These are phyloP conservation scores for Deakozyma indianensis DNA, from an alignment of 805 yeast genomes.

Conservation along the genomic window DNA sequence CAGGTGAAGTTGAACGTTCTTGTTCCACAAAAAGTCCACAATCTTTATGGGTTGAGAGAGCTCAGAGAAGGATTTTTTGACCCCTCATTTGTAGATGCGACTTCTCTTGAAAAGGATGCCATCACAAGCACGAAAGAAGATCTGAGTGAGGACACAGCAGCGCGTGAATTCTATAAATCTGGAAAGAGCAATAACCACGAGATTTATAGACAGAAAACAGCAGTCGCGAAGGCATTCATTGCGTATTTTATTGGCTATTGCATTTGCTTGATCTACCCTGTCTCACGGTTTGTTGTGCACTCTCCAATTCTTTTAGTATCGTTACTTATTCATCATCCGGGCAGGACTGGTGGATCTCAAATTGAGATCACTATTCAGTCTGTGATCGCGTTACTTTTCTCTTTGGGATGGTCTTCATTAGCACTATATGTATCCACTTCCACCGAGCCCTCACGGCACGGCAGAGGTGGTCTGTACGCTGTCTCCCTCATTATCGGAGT, in stretches of 20 bases:
- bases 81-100: background rate
- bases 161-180: background rate
- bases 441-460: background rate
- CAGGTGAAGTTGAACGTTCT: background rate
- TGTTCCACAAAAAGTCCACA: background rate
- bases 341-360: background rate
- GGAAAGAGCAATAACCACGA: background rate
- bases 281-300: background rate
- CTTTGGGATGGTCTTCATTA: background rate
- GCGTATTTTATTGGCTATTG: background rate
- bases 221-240: background rate
- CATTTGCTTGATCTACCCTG: background rate
- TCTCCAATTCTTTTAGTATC: background rate
- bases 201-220: background rate
- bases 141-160: background rate
- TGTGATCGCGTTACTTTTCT: background rate
- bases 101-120: background rate
- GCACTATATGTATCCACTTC: background rate
- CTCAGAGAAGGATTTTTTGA: background rate
- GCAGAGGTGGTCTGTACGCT: constrained; percentile 1
- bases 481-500: background rate
- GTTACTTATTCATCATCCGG: background rate
- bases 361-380: background rate
- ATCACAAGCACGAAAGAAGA: background rate
- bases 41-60: background rate